These are phyloP conservation scores for Pisolithus marmoratus DNA, from an alignment of 768 basidiomycete genomes.

Conservation along the genomic window DNA sequence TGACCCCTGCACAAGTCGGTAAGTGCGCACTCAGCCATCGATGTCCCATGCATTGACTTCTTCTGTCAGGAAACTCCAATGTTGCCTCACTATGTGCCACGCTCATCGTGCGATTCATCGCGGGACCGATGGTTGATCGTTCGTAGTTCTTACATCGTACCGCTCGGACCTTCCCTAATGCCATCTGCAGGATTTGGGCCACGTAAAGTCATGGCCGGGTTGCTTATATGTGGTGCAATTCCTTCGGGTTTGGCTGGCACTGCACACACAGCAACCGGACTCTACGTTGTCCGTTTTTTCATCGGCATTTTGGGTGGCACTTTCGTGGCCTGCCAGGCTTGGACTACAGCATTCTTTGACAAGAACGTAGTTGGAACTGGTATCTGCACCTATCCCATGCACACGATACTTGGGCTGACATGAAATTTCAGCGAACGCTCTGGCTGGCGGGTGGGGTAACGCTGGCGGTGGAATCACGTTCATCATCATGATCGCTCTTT, in stretches of 20 bases:
- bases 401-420: not conserved
- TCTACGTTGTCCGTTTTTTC: conserved; percentile 49
- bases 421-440: conserved; percentile 42
- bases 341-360: conserved; percentile 59
- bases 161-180: not conserved
- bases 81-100: conserved; percentile 44
- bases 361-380: conserved; percentile 38
- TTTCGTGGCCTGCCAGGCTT: conserved; percentile 56
- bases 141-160: conserved; percentile 2
- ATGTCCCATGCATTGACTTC: not conserved
- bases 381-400: not conserved
- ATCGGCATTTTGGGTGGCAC: conserved; percentile 57
- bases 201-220: conserved; percentile 46
- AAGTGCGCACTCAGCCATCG: not conserved
- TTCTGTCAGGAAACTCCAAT: conserved; percentile 39
- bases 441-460: conserved; percentile 54
- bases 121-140: conserved; percentile 48
- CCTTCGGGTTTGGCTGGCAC: conserved; percentile 56
- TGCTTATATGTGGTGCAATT: conserved; percentile 51
- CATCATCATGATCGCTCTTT: conserved; percentile 51
- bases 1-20: conserved; percentile 43
- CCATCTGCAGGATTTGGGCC: conserved; percentile 37
- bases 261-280: conserved; percentile 31
- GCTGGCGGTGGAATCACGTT: conserved; percentile 45
- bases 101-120: conserved; percentile 40